These are phyloP conservation scores for Lachnellula arida DNA, from an alignment of 2,329 filamentous ascomycete species.

Conservation along the genomic window DNA sequence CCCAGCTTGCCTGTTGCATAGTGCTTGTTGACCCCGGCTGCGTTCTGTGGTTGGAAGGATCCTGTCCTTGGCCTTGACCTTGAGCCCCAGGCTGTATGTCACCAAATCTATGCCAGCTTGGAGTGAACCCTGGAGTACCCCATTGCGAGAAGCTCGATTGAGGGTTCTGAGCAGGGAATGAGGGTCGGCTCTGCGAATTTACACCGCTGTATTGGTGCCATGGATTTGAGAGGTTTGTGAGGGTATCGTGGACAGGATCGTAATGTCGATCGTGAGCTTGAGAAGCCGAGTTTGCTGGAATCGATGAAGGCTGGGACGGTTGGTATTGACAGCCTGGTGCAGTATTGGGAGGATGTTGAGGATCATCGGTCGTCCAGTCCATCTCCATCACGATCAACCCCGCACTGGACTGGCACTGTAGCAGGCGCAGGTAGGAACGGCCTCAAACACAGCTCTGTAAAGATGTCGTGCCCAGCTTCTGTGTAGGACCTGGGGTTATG, in stretches of 20 bases:
- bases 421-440: neutral
- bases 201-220: conserved; percentile 12
- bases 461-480: neutral
- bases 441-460: neutral
- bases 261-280: conserved; percentile 21
- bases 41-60: conserved; percentile 1
- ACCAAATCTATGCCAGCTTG: conserved; percentile 12
- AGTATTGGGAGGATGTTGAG: conserved; percentile 4
- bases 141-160: conserved; percentile 11
- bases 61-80: neutral
- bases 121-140: neutral
- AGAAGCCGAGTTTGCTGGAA: conserved; percentile 4
- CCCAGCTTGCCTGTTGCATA: conserved; percentile 8
- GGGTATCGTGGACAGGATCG: conserved; percentile 23
- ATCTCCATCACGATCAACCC: conserved; percentile 20
- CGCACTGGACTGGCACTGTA: conserved; percentile 5
- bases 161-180: conserved; percentile 2
- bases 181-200: conserved; percentile 6
- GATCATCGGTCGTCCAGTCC: conserved; percentile 25
- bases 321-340: conserved; percentile 18
- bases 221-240: neutral
- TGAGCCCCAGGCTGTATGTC: conserved; percentile 6
- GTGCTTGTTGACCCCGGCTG: conserved; percentile 9
- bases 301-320: conserved; percentile 8
- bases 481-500: too few species aligned